These are phyloP conservation scores for Microsporum audouinii DNA, from an alignment of 2,329 filamentous ascomycete species.

Conservation along the genomic window DNA sequence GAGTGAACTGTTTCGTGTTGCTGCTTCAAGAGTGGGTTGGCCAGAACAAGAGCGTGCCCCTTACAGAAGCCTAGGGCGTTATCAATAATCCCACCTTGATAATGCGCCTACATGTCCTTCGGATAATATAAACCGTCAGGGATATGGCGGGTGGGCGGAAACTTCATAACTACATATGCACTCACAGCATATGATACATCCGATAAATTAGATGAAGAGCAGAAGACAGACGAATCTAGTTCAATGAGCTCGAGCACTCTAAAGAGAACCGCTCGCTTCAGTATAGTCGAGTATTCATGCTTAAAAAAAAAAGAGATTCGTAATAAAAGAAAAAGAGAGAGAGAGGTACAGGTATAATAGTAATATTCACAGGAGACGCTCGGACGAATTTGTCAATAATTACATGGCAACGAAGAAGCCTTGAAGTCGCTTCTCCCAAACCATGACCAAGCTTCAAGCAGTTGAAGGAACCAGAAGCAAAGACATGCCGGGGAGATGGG, in stretches of 20 bases:
- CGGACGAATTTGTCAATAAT: neutral
- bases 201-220: neutral
- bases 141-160: too few relatives aligned
- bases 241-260: neutral
- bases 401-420: neutral
- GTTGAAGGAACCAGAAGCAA: neutral
- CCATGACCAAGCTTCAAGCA: neutral
- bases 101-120: too few relatives aligned
- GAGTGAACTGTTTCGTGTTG: too few relatives aligned
- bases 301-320: neutral
- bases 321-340: neutral
- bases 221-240: neutral
- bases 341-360: neutral
- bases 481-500: neutral
- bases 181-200: too few relatives aligned
- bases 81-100: too few relatives aligned
- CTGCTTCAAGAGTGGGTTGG: too few relatives aligned
- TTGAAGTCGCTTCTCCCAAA: neutral
- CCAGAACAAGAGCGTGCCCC: too few relatives aligned
- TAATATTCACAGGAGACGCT: constrained; percentile 3
- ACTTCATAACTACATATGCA: too few relatives aligned
- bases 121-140: too few relatives aligned
- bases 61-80: too few relatives aligned
- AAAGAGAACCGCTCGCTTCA: neutral
- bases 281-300: neutral